Evolutionary conservation across 1,139 yeast species (phyloP).

Genomic region (Debaryomyces coudertii): DNA sequence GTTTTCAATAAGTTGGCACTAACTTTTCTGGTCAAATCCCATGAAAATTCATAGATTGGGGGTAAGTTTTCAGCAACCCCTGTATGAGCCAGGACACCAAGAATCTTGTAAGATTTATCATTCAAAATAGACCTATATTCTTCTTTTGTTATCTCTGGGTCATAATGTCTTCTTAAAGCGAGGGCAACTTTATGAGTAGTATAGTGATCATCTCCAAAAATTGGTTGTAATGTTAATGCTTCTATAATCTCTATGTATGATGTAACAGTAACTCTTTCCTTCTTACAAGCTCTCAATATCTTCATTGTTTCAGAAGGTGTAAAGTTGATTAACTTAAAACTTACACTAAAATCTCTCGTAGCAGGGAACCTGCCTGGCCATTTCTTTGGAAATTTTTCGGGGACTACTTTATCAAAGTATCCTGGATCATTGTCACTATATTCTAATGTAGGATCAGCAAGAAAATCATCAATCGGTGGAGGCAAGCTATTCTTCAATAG

Average conservation of each 20-base stretch:
- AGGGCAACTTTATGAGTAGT: conserved; percentile 36
- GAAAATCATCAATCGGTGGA: conserved; percentile 36
- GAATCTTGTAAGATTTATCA: conserved; percentile 28
- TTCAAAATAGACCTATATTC: conserved; percentile 24
- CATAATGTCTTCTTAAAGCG: conserved; percentile 36
- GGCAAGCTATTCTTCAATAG: conserved; percentile 33
- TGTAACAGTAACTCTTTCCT: conserved; percentile 38
- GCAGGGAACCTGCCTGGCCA: conserved; percentile 42
- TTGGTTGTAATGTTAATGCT: conserved; percentile 33
- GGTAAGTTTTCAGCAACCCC: conserved; percentile 36
- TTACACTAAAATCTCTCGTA: conserved; percentile 22
- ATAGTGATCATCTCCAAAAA: conserved; percentile 29
- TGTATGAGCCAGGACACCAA: conserved; percentile 39
- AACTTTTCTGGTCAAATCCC: conserved; percentile 36
- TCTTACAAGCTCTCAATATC: conserved; percentile 34
- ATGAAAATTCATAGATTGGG: conserved; percentile 35
- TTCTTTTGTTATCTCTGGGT: conserved; percentile 20
- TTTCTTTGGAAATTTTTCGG: conserved; percentile 25
- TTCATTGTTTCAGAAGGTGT: conserved; percentile 25
- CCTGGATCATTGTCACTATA: conserved; percentile 29
- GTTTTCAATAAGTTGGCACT: conserved; percentile 24
- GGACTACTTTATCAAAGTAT: conserved; percentile 28
- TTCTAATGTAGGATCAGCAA: conserved; percentile 29
- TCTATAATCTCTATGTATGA: conserved; percentile 33
- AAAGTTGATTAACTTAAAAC: conserved; percentile 38